Base-by-base conservation (phyloP, 2,329 filamentous ascomycete species). In the Ophiostoma himal-ulmi region DNA sequence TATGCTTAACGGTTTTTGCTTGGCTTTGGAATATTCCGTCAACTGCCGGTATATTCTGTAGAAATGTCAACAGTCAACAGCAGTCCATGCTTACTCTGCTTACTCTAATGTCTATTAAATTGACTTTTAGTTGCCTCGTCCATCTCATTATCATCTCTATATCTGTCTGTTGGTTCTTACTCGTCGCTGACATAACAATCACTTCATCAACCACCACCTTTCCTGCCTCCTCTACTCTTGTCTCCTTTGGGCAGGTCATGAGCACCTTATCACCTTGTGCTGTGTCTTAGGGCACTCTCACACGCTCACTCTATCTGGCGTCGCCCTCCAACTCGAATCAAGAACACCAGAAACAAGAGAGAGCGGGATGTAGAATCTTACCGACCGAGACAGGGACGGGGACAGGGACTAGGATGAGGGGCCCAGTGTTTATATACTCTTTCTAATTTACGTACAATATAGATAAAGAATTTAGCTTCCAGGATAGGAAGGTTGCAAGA, bases 401-500 rank as follows among this genome's bases (percentile, higher is more conserved):
- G n/a, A 26, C 52, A 4, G 17, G 52, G 11, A 62, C 11, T n/a
- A 10, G 52, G 52, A 14, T 22, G 3, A 30, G 22, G 8, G 54
- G 3, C 22, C 54, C 13, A 17, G 22, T 26, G 2, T 26, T 57
- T 26, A 13, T 14, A 8, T 48, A 39, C 44, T 6, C 44, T 20
- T 17, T 5, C 5, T 20, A 7, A 48, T 20, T 48, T n/a, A 48
- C 44, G 26, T 62, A 34, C n/a, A 62, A 26, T 6, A 30, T 36
- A 62, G 52, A 57, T 26, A 57, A 57, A 26, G 10, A 7, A 34
- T 1, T 10, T 13, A 62, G 26, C 57, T 34, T 62, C 57, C 13
- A 62, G 10, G 36, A 30, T 62, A 62, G 57, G 57, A 62, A 62
- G 57, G 57, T 62, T 62, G 26, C 26, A 62, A 36, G 52, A 62